Conservation (phyloP, 345 rosid species). For the Salix brachista region DNA sequence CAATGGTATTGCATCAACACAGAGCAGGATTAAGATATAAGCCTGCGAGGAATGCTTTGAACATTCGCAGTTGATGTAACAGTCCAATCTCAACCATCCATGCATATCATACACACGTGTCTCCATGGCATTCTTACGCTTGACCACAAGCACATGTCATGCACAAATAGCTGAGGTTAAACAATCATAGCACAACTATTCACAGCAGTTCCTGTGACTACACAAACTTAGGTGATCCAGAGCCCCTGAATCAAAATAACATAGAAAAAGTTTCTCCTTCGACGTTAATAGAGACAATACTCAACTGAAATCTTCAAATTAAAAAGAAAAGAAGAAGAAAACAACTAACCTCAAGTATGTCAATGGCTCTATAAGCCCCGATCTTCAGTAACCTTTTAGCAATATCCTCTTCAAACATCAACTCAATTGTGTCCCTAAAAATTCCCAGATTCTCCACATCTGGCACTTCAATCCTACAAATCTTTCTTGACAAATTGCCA, state of each 20-base stretch:
- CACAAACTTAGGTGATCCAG: neutral
- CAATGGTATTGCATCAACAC: neutral
- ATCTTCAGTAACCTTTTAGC: constrained; percentile 49
- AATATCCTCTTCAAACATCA: constrained; percentile 79
- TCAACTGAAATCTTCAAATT: neutral
- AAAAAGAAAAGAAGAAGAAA: neutral
- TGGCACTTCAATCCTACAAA: constrained; percentile 69
- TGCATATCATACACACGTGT: neutral
- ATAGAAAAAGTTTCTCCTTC: neutral
- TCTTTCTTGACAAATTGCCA: neutral
- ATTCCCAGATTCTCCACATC: constrained; percentile 78
- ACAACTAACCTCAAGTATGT: constrained; percentile 70
- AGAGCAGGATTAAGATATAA: neutral
- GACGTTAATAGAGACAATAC: too few species aligned
- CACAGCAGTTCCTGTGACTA: neutral
- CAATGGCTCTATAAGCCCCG: constrained; percentile 70
- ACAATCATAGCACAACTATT: neutral
- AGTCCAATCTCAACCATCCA: neutral
- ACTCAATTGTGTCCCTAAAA: constrained; percentile 71
- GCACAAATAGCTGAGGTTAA: neutral
- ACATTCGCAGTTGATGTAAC: neutral
- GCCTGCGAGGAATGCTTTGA: neutral
- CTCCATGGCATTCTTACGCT: neutral
- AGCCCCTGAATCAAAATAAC: neutral
- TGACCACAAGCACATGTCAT: neutral